These are phyloP conservation scores for Moelleriella libera DNA, from an alignment of 2,329 filamentous ascomycete genomes.

Conservation along the genomic window DNA sequence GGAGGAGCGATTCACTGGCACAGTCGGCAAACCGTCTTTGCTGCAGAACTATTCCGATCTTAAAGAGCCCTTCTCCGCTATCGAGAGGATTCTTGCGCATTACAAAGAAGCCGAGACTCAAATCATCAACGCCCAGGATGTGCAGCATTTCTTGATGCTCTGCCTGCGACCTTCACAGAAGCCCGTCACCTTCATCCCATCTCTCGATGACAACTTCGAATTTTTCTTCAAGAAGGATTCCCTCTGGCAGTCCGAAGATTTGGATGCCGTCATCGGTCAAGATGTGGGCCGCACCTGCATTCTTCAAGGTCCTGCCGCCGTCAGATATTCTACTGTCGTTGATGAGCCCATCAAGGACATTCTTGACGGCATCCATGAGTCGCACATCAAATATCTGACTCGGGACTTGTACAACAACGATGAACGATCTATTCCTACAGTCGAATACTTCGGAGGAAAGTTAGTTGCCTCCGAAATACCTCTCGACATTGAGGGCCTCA, in stretches of 20 bases:
- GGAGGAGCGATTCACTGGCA: slow-evolving; percentile 85
- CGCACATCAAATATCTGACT: slow-evolving; percentile 70
- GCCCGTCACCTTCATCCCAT: slow-evolving; percentile 88
- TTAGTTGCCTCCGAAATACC: slow-evolving; percentile 59
- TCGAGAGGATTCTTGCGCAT: slow-evolving; percentile 65
- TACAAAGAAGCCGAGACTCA: slow-evolving; percentile 83
- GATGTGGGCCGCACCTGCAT: slow-evolving; percentile 95
- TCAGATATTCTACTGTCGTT: slow-evolving; percentile 74
- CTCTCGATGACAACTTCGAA: slow-evolving; percentile 94
- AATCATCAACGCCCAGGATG: slow-evolving; percentile 95
- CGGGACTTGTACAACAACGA: slow-evolving; percentile 68
- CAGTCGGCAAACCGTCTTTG: slow-evolving; percentile 57
- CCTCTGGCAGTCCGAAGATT: slow-evolving; percentile 95
- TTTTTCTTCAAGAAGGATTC: slow-evolving; percentile 99
- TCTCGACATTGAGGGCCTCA: slow-evolving; percentile 72
- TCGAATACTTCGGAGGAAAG: slow-evolving; percentile 94
- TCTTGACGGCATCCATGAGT: slow-evolving; percentile 75
- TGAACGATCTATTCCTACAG: slow-evolving; percentile 59
- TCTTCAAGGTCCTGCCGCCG: slow-evolving; percentile 85
- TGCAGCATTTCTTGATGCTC: slow-evolving; percentile 88
- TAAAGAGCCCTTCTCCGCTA: slow-evolving; percentile 61
- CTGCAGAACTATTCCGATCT: slow-evolving; percentile 87
- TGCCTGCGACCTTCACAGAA: slow-evolving; percentile 90
- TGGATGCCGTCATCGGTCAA: slow-evolving; percentile 89
- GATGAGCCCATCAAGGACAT: slow-evolving; percentile 95